Evolutionary conservation across 495 filamentous ascomycete genomes (phyloP).

Genomic region (Talaromyces proteolyticus): DNA sequence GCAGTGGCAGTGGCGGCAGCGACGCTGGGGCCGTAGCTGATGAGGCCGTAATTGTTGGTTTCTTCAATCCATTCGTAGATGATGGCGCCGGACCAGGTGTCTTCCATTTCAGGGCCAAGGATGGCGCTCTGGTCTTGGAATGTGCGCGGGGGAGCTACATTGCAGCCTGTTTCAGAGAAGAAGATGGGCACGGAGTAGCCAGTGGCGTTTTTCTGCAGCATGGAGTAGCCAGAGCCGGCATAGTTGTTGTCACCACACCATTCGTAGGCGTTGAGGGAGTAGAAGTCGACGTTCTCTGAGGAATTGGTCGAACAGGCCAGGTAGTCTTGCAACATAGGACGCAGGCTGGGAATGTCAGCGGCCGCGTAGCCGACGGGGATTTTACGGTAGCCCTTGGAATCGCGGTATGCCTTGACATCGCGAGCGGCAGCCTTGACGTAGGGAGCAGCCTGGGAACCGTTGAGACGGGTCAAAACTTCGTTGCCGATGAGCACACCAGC

Average conservation of each 20-base stretch:
- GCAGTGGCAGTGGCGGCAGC: constrained; percentile 32
- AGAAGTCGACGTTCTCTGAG: constrained; percentile 75
- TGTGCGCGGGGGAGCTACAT: constrained; percentile 55
- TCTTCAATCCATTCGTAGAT: constrained; percentile 91
- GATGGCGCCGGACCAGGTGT: constrained; percentile 76
- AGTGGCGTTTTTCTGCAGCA: constrained; percentile 52
- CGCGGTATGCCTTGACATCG: constrained; percentile 77
- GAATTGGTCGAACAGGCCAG: constrained; percentile 66
- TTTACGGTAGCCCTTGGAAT: constrained; percentile 70
- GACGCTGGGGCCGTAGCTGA: constrained; percentile 60
- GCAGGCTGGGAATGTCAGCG: constrained; percentile 75
- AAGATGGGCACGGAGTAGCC: constrained; percentile 74
- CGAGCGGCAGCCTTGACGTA: constrained; percentile 76
- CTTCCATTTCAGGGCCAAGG: constrained; percentile 64
- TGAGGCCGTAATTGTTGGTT: constrained; percentile 76
- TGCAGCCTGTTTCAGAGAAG: constrained; percentile 81
- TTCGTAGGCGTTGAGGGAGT: constrained; percentile 78
- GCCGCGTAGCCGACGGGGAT: constrained; percentile 87
- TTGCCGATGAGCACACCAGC: constrained; percentile 84
- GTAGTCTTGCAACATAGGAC: constrained; percentile 87
- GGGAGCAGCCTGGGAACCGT: constrained; percentile 63
- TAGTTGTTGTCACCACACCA: constrained; percentile 74
- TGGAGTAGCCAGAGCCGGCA: constrained; percentile 60
- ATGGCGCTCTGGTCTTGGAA: constrained; percentile 77
- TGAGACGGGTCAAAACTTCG: constrained; percentile 59